phyloP scores from a whole-genome alignment of 1,284 basidiomycete genomes.

The Ceratobasidium sp. region DNA sequence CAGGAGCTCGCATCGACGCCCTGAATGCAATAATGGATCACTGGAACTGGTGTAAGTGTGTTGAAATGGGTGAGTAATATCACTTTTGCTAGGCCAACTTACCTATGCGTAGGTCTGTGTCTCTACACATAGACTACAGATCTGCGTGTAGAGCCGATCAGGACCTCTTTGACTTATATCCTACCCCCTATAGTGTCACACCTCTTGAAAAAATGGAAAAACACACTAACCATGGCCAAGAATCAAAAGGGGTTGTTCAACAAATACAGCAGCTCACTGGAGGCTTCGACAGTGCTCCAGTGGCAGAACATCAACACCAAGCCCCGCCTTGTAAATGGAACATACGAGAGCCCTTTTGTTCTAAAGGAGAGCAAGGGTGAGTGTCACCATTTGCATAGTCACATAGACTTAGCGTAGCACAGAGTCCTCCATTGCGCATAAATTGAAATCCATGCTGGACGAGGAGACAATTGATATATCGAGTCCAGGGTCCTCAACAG shows the following conservation, averaged over 20 bases:
- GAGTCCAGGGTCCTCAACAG: not conserved
- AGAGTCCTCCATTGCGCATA: not conserved
- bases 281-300: no score
- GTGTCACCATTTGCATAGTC: not conserved
- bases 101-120: no score
- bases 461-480: not conserved
- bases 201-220: no score
- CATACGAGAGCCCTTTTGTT: not conserved
- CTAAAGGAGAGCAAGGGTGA: not conserved
- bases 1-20: not conserved
- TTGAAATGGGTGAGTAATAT: not conserved
- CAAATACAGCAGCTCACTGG: no score
- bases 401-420: not conserved
- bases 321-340: no score
- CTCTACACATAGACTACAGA: no score
- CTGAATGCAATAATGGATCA: conserved; percentile 3
- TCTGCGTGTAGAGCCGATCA: not conserved
- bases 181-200: not conserved
- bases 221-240: not conserved
- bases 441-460: not conserved
- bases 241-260: not conserved
- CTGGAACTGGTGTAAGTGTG: conserved; percentile 7
- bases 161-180: not conserved
- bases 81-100: no score
- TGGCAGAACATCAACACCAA: no score